Evolutionary conservation across 2,329 filamentous ascomycete species (phyloP).

Genomic region (Colletotrichum camelliae): DNA sequence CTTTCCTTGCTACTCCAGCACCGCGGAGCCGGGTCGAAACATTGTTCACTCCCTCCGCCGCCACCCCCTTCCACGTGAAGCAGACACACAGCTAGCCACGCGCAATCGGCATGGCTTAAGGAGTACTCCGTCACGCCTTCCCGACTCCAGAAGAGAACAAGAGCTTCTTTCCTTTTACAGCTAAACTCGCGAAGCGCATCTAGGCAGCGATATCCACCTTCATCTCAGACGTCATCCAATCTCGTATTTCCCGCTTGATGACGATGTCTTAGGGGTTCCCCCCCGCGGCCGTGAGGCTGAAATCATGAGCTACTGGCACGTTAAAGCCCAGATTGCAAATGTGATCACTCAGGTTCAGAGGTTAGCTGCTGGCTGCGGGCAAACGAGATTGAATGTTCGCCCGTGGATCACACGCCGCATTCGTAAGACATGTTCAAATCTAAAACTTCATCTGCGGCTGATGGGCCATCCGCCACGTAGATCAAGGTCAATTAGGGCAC

Average conservation of each 20-base stretch:
- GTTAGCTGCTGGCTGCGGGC: not conserved
- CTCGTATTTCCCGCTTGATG: not conserved
- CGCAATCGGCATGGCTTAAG: not conserved
- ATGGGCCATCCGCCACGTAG: not conserved
- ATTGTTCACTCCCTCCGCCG: not conserved
- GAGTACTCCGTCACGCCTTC: not conserved
- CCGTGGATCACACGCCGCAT: not conserved
- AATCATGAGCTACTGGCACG: not conserved
- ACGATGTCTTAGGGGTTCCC: not conserved
- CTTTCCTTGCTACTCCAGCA: not conserved
- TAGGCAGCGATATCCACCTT: not conserved
- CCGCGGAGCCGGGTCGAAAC: not conserved
- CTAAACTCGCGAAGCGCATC: not conserved
- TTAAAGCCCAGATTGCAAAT: not conserved
- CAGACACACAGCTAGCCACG: not conserved
- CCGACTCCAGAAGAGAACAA: not conserved
- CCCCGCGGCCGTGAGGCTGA: not conserved
- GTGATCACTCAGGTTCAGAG: not conserved
- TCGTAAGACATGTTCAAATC: not conserved
- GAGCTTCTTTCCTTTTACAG: not conserved
- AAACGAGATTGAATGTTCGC: not conserved
- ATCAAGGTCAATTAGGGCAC: not conserved
- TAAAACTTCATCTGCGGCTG: not conserved
- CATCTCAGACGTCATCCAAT: not conserved
- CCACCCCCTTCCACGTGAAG: not conserved